phyloP scores from a whole-genome alignment of 495 filamentous ascomycete genomes.

The Letharia lupina region DNA sequence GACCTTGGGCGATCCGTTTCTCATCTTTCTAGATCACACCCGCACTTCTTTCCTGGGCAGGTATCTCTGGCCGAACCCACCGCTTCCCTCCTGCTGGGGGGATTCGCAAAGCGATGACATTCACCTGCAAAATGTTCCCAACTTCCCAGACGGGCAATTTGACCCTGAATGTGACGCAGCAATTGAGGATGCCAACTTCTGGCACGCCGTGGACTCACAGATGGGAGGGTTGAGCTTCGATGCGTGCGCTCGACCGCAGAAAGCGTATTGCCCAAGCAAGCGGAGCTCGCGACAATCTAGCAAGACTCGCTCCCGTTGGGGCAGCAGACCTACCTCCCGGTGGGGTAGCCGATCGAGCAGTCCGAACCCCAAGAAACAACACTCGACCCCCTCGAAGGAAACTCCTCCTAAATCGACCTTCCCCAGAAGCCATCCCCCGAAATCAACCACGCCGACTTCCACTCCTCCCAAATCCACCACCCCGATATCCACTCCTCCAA shows the following conservation, averaged over 20 bases:
- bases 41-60: neutral
- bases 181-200: neutral
- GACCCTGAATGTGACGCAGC: neutral
- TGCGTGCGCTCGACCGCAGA: neutral
- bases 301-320: neutral
- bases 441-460: neutral
- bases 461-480: neutral
- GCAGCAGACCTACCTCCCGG: neutral
- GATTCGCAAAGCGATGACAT: neutral
- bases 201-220: neutral
- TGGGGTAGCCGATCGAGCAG: neutral
- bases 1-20: neutral
- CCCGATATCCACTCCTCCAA: neutral
- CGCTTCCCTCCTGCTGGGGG: neutral
- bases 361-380: neutral
- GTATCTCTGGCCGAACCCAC: neutral
- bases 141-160: neutral
- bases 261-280: neutral
- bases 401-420: neutral
- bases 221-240: neutral
- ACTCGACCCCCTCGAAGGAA: neutral
- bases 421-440: neutral
- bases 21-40: neutral
- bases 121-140: neutral
- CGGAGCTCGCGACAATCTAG: neutral